Percentiles rank a stretch among this genome's conserved stretches.
phyloP scores from a whole-genome alignment of 1,139 yeast genomes.

The Yamadazyma sp. region DNA sequence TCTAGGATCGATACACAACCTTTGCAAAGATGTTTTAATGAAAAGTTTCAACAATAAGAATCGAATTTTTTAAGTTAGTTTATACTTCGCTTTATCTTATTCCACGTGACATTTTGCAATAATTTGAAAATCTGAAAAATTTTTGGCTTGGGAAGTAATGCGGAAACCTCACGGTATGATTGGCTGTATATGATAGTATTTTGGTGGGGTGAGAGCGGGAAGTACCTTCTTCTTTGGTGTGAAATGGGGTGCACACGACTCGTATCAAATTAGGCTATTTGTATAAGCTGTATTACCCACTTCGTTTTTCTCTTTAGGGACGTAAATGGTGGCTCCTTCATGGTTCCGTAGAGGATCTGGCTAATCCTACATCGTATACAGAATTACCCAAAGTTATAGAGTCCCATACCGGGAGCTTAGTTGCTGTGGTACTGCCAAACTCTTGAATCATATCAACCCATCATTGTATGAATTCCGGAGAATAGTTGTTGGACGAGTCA shows the following conservation, averaged over 20 bases:
- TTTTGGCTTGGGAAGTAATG: constrained; percentile 1
- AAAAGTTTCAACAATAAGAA: background rate
- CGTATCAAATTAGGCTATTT: too few species aligned
- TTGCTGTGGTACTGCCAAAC: constrained; percentile 17
- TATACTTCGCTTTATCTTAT: constrained; percentile 10
- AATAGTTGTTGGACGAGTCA: constrained; percentile 11
- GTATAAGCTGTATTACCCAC: too few species aligned
- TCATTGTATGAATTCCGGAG: constrained; percentile 15
- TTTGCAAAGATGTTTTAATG: background rate
- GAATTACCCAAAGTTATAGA: constrained; percentile 17
- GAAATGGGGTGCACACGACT: too few species aligned
- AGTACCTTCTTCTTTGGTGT: too few species aligned
- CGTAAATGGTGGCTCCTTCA: too few species aligned
- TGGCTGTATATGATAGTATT: background rate
- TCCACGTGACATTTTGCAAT: constrained; percentile 19
- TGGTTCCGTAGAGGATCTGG: constrained; percentile 1
- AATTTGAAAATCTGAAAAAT: background rate
- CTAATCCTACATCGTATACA: constrained; percentile 10
- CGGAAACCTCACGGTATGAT: background rate
- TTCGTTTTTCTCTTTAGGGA: too few species aligned
- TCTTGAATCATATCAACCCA: constrained; percentile 16
- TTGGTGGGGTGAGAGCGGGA: background rate
- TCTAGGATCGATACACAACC: background rate
- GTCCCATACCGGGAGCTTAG: constrained; percentile 22
- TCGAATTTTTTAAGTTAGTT: background rate